Conservation (phyloP, 345 rosid species). For the Anastatica hierochuntica region DNA sequence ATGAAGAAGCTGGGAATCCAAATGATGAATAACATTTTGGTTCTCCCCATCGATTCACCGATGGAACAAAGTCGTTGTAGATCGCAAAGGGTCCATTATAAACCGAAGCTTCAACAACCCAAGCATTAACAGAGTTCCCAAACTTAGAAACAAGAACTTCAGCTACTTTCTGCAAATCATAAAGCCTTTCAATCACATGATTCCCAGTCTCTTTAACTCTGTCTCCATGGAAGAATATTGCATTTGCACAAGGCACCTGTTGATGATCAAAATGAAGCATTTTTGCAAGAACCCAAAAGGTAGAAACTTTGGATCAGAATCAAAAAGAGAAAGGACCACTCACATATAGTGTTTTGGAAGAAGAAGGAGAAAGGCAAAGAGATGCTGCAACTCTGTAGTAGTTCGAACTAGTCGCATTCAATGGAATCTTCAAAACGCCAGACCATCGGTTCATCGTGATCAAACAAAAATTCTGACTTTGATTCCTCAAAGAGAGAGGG, state of each 20-base stretch:
- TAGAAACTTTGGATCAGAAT: neutral
- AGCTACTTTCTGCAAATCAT: constrained; percentile 51
- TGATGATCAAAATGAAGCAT: neutral
- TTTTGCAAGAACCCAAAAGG: neutral
- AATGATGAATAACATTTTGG: constrained; percentile 44
- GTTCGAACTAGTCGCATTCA: constrained; percentile 12
- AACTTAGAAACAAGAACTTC: constrained; percentile 65
- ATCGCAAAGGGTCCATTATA: constrained; percentile 73
- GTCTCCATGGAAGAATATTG: constrained; percentile 68
- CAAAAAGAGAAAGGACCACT: neutral
- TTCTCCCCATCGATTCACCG: constrained; percentile 46
- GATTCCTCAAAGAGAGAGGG: neutral
- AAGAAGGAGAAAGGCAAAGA: constrained; percentile 54
- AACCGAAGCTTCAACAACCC: constrained; percentile 61
- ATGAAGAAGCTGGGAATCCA: constrained; percentile 65
- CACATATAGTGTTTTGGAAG: constrained; percentile 33
- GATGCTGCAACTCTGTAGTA: constrained; percentile 58
- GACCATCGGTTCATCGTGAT: constrained; percentile 62
- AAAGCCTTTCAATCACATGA: constrained; percentile 60
- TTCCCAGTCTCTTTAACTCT: constrained; percentile 52
- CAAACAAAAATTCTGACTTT: neutral
- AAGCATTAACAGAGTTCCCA: constrained; percentile 54
- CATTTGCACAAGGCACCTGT: constrained; percentile 63
- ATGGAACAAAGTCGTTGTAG: constrained; percentile 60
- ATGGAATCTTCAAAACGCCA: constrained; percentile 49